Percentiles rank a stretch among this genome's conserved stretches.
Evolutionary conservation across 2,329 filamentous ascomycete genomes (phyloP).

Genomic region (Fusarium dimerum): DNA sequence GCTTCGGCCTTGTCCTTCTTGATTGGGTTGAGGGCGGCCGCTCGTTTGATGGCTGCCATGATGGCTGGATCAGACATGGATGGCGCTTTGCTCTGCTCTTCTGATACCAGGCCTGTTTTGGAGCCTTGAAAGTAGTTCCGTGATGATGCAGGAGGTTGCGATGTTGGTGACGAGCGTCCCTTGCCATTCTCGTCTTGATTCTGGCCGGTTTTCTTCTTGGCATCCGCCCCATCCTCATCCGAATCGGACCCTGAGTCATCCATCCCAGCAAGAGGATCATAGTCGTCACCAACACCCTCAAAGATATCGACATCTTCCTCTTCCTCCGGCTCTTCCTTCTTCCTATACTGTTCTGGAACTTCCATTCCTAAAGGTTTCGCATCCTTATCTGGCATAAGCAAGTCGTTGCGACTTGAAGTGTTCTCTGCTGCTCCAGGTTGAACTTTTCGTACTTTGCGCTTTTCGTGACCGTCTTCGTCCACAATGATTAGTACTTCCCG

Average conservation of each 20-base stretch:
- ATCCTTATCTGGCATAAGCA: conserved; percentile 57
- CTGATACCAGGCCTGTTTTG: conserved; percentile 54
- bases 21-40: conserved; percentile 63
- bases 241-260: conserved; percentile 48
- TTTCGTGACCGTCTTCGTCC: conserved; percentile 67
- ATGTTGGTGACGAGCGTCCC: conserved; percentile 45
- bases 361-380: conserved; percentile 65
- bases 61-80: conserved; percentile 75
- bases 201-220: conserved; percentile 23
- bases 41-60: conserved; percentile 82
- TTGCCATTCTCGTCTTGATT: conserved; percentile 23
- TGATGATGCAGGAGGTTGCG: conserved; percentile 38
- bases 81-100: conserved; percentile 51
- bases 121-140: conserved; percentile 66
- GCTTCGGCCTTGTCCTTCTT: conserved; percentile 36
- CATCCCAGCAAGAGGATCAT: conserved; percentile 65
- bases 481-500: conserved; percentile 66
- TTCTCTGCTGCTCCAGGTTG: conserved; percentile 42
- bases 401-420: conserved; percentile 39
- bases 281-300: conserved; percentile 65
- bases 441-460: conserved; percentile 62
- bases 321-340: conserved; percentile 47
- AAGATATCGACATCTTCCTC: conserved; percentile 66
- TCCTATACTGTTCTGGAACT: conserved; percentile 59
- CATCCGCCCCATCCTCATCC: conserved; percentile 41